Conservation (phyloP, 768 basidiomycete species). For the Gymnopilus dilepis region DNA sequence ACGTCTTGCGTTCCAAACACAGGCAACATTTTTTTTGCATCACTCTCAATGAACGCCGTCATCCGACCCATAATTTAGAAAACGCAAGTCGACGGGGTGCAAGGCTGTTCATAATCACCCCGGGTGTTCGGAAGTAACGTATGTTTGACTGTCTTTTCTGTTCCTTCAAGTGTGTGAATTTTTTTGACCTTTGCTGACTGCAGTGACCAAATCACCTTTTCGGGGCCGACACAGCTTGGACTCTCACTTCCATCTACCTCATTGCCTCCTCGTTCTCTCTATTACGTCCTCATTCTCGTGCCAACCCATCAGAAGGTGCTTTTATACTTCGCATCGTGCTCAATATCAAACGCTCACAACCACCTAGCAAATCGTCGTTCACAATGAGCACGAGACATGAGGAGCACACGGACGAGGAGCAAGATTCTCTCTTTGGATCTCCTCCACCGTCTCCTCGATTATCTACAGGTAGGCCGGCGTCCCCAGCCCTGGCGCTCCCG, state of each 20-base stretch:
- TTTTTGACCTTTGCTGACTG: conserved; percentile 7
- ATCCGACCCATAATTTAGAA: too few species aligned
- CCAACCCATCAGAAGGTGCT: neutral
- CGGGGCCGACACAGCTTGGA: conserved; percentile 4
- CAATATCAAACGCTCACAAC: neutral
- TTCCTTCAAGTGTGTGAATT: neutral
- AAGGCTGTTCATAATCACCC: neutral
- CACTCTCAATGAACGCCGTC: neutral
- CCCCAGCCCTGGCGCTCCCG: conserved; percentile 64
- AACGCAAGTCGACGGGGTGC: neutral
- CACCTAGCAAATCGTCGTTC: neutral
- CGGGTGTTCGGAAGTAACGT: neutral
- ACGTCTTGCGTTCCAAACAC: conserved; percentile 8
- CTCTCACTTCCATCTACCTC: neutral
- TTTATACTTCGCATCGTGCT: neutral
- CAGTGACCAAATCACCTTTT: neutral
- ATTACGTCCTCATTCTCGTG: neutral
- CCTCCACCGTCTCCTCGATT: conserved; percentile 66
- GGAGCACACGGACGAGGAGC: conserved; percentile 40
- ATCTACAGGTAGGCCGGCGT: conserved; percentile 74
- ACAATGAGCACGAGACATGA: conserved; percentile 5
- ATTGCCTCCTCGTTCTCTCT: neutral
- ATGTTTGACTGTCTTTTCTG: neutral
- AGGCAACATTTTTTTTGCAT: neutral
- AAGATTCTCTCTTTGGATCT: conserved; percentile 83